Evolutionary conservation across 2,329 filamentous ascomycete genomes (phyloP), one percentile per base, ranked within the genome.

Genomic region (Domatiomyces globalis): DNA sequence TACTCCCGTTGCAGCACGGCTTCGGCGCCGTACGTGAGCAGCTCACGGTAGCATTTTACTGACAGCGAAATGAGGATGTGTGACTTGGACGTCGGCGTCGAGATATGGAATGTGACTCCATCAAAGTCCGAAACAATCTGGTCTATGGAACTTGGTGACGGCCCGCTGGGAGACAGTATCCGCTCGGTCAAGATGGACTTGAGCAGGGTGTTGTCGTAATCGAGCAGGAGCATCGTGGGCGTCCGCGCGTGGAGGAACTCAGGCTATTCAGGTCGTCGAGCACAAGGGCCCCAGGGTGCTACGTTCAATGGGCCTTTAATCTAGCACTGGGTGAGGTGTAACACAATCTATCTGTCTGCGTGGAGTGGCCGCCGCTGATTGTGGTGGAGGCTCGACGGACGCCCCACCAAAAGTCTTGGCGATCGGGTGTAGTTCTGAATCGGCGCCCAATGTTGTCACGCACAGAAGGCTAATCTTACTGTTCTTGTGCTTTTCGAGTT

Each of bases 101-200:
- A 96, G 65, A 98, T 89, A 71, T 98, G 92, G 72, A 96, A 99
- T 61, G 86, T 94, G 62, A 96, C 92, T 66, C 90, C 90, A 72
- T 98, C 94, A 66, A 99, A 99, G 72, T 99, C 92, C 67, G 90
- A 96, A 57, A 95, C 87, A 57, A 94, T 87, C 74, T 99, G 92
- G 72, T 98, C 94, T 68, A 99, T 95, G 61, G 86, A 87, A 54
- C 81, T 79, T 53, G 88, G 87, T 61, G 87, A 52, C 53, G 49
- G 47, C 20, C 54, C 54, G 45, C 58, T 51, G 56, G 54, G 64
- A 86, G 85, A 85, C 51, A 84, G 86, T 74, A 98, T 94, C 64
- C 92, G 80, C 74, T 99, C 94, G 62, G 84, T 94, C 60, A 99
- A 80, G 61, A 98, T 81, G 63, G 89, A 90, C 74, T 96, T 88